Evolutionary conservation across 2,329 filamentous ascomycete genomes (phyloP).

Genomic region (Colletotrichum caudatum): DNA sequence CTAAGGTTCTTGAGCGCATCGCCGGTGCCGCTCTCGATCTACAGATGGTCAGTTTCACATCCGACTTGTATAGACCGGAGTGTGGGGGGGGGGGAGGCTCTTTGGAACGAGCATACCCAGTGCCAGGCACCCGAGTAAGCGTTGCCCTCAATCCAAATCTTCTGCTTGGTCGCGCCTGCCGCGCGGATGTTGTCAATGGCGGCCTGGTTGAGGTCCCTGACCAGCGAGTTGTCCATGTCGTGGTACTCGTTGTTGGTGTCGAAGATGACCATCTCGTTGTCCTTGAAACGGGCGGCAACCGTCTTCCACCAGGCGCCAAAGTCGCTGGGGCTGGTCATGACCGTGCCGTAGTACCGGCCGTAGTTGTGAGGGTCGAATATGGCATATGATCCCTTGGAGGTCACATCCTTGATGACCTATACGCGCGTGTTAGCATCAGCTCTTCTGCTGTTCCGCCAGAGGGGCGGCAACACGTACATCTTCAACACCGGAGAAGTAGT

Average conservation of each 20-base stretch:
- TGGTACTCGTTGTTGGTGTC: conserved; percentile 73
- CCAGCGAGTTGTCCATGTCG: conserved; percentile 67
- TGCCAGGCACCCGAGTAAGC: conserved; percentile 60
- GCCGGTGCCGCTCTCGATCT: conserved; percentile 51
- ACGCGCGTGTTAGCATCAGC: not conserved
- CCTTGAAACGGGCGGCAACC: conserved; percentile 61
- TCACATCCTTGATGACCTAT: conserved; percentile 49
- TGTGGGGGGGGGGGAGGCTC: not conserved
- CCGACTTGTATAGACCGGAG: not conserved
- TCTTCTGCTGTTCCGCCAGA: not conserved
- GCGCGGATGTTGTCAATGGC: conserved; percentile 68
- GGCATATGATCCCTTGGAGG: conserved; percentile 55
- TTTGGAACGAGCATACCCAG: conserved; percentile 18
- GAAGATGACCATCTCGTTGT: conserved; percentile 65
- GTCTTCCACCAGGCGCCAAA: conserved; percentile 67
- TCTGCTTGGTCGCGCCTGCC: conserved; percentile 63
- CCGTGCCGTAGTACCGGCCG: conserved; percentile 59
- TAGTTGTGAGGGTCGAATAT: conserved; percentile 69
- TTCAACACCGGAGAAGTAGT: conserved; percentile 55
- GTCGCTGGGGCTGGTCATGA: conserved; percentile 61
- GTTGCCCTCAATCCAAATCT: conserved; percentile 64
- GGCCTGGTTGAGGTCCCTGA: conserved; percentile 68
- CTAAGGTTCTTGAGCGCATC: conserved; percentile 53
- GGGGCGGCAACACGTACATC: conserved; percentile 29
- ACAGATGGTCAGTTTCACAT: not conserved